Evolutionary conservation across 441 rosid genomes (phyloP).

Genomic region (Flueggea neowawraea): DNA sequence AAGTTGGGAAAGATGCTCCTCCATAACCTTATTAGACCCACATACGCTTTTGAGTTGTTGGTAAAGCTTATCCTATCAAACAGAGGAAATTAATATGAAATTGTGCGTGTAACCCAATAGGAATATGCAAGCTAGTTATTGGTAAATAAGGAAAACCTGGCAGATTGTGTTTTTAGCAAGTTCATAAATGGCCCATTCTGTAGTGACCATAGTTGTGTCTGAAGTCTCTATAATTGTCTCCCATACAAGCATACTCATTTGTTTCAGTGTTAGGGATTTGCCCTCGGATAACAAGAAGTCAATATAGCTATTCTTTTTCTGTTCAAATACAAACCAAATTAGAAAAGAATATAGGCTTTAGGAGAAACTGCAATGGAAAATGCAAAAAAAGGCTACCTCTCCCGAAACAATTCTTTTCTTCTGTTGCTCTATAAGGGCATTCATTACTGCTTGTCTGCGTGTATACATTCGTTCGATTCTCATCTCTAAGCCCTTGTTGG

Average conservation of each 20-base stretch:
- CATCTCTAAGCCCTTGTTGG: constrained; percentile 45
- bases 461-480: constrained; percentile 43
- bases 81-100: background rate
- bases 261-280: constrained; percentile 50
- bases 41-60: constrained; percentile 46
- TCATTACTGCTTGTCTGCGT: constrained; percentile 57
- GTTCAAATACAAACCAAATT: constrained; percentile 11
- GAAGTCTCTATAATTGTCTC: constrained; percentile 67
- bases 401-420: constrained; percentile 49
- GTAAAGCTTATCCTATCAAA: constrained; percentile 43
- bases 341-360: background rate
- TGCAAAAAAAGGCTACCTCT: constrained; percentile 27
- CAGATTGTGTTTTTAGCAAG: constrained; percentile 54
- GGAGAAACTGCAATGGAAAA: background rate
- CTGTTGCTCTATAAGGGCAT: constrained; percentile 47
- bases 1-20: constrained; percentile 52
- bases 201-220: constrained; percentile 68
- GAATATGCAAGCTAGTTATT: background rate
- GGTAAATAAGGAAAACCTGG: constrained; percentile 34
- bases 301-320: constrained; percentile 52
- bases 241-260: constrained; percentile 69
- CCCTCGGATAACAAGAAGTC: constrained; percentile 58
- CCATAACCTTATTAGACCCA: constrained; percentile 46
- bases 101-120: background rate
- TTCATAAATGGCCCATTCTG: constrained; percentile 90